Conservation (phyloP, 2,329 filamentous ascomycete genomes). For the Clonostachys rhizophaga region DNA sequence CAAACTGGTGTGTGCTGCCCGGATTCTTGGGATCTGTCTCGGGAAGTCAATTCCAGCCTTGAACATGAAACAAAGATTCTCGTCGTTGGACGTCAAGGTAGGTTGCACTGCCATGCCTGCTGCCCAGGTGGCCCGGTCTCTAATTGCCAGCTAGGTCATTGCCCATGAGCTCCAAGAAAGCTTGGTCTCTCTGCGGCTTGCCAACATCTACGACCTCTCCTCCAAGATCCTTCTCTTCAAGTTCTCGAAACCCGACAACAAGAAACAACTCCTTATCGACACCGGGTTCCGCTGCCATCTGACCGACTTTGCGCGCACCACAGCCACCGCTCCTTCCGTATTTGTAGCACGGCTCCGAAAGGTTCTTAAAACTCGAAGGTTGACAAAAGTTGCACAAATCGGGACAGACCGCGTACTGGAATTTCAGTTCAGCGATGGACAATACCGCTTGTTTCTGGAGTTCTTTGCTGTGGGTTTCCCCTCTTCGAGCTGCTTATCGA, state of each 20-base stretch:
- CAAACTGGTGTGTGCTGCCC: no score
- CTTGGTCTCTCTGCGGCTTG: conserved; percentile 74
- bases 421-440: conserved; percentile 86
- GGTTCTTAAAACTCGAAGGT: conserved; percentile 77
- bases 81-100: conserved; percentile 73
- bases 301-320: conserved; percentile 84
- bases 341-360: conserved; percentile 87
- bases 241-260: conserved; percentile 83
- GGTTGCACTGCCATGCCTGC: not conserved
- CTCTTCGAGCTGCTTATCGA: no score
- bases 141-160: conserved; percentile 62
- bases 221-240: conserved; percentile 95
- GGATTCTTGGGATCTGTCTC: no score
- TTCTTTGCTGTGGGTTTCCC: conserved; percentile 67
- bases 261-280: conserved; percentile 88
- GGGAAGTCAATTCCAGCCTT: not conserved
- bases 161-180: conserved; percentile 82
- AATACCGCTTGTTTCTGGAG: conserved; percentile 83
- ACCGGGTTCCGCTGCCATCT: conserved; percentile 95
- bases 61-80: conserved; percentile 75
- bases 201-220: conserved; percentile 94
- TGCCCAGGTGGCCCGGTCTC: not conserved
- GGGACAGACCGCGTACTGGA: conserved; percentile 93
- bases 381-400: conserved; percentile 78
- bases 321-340: conserved; percentile 74